Evolutionary conservation across 345 rosid genomes (phyloP), one percentile per base, ranked within the genome.

Genomic region (Salix suchowensis): DNA sequence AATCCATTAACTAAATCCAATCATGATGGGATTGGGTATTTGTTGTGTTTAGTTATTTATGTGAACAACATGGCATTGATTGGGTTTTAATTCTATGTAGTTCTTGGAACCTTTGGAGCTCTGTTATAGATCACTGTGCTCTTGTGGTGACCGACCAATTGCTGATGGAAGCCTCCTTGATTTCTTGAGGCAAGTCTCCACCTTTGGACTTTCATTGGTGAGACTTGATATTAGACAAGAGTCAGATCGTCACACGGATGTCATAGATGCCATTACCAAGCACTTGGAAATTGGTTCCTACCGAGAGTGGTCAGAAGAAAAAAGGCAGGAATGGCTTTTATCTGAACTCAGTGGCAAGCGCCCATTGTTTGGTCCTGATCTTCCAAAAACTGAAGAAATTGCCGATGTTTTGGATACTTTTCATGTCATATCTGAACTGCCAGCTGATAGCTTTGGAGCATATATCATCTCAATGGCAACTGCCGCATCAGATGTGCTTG

Each of bases 141-240:
- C 90, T 58, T 91, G 97, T 60, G 99, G 99, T 78, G 99, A 96
- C 84, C 91, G 88, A 10, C 72, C 98, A 60, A 94, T 96, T 80
- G 98, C 99, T 72, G 99, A 96, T 81, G 99, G 99, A 67, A 93
- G 88, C 89, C 99, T 96, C 79, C 99, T 96, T 39, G 99, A 96
- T 86, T 94, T 96, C 90, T 75, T 94, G 81, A 86, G 99, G 79
- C 99, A 96, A 89, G 97, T 92, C 65, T 96, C 99, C 13, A 96
- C 97, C 54, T 96, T 96, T 72, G 99, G 99, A 64, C 97, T 96
- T 73, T 89, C 99, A 64, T 88, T 96, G 39, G 98, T 96, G 50
- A 90, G 93, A 76, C 97, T 96, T 70, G 99, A 96, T 81, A 94
- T 96, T 26, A 84, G 99, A 75, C 99, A 96, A 85, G 99, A 96